Conservation (phyloP, 345 rosid species). For the Cardamine resedifolia region DNA sequence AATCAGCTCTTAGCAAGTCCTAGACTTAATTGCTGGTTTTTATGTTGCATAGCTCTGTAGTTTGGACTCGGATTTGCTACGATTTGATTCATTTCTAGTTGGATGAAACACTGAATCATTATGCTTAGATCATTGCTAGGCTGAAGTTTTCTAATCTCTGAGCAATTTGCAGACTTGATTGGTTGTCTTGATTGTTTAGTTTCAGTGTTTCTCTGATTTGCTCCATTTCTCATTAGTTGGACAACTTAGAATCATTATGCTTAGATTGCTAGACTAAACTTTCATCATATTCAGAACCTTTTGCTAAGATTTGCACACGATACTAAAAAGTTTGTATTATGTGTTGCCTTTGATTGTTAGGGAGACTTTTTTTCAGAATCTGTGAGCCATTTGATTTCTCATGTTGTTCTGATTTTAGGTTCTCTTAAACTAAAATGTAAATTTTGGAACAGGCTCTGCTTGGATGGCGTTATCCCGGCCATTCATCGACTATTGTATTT, state of each 20-base stretch:
- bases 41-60: neutral
- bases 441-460: conserved; percentile 74
- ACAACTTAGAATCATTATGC: neutral
- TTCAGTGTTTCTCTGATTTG: neutral
- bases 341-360: neutral
- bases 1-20: neutral
- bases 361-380: neutral
- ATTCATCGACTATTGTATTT: conserved; percentile 83
- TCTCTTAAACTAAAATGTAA: neutral
- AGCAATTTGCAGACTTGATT: neutral
- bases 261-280: neutral
- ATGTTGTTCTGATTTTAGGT: neutral
- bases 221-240: neutral
- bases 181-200: conserved; percentile 1
- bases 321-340: neutral
- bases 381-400: neutral
- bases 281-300: neutral
- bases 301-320: neutral
- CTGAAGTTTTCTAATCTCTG: conserved; percentile 4
- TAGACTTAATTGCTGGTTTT: neutral
- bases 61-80: neutral
- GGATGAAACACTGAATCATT: neutral
- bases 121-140: conserved; percentile 6
- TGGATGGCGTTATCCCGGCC: conserved; percentile 98
- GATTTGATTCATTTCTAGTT: neutral